Conservation (phyloP, 768 basidiomycete genomes). For the Suillus brevipes region DNA sequence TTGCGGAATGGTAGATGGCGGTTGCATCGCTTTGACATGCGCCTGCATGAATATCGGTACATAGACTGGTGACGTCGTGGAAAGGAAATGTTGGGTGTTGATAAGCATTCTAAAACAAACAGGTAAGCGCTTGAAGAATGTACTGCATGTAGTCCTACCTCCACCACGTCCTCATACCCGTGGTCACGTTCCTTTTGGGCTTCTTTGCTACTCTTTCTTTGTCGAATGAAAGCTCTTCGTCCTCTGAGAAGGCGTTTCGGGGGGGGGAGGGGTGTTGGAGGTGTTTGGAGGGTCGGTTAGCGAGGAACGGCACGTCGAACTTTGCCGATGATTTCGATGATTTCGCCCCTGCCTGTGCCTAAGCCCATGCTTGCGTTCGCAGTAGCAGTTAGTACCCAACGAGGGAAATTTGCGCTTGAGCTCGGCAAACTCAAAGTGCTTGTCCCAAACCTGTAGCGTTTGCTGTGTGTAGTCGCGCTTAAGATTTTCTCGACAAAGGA, state of each 20-base stretch:
- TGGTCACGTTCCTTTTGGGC: slow-evolving; percentile 75
- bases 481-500: slow-evolving; percentile 69
- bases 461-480: slow-evolving; percentile 69
- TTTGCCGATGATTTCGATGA: no score
- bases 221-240: no score
- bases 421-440: slow-evolving; percentile 70
- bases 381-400: slow-evolving; percentile 42
- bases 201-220: no score
- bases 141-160: slow-evolving; percentile 47
- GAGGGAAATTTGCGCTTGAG: slow-evolving; percentile 74
- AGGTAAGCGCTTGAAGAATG: slow-evolving; percentile 9
- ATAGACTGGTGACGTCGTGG: slow-evolving; percentile 65
- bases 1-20: slow-evolving; percentile 52
- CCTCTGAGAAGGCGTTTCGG: no score
- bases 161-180: slow-evolving; percentile 85
- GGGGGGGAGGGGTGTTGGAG: no score
- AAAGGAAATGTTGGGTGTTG: slow-evolving; percentile 61
- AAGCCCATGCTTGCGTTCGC: no score
- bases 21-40: slow-evolving; percentile 60
- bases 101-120: slow-evolving; percentile 57
- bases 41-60: slow-evolving; percentile 62
- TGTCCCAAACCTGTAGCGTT: slow-evolving; percentile 74
- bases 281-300: no score
- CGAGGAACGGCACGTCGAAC: no score
- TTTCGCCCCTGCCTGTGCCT: no score